Evolutionary conservation across 805 yeast species (phyloP).

Genomic region (Kluyveromyces siamensis): DNA sequence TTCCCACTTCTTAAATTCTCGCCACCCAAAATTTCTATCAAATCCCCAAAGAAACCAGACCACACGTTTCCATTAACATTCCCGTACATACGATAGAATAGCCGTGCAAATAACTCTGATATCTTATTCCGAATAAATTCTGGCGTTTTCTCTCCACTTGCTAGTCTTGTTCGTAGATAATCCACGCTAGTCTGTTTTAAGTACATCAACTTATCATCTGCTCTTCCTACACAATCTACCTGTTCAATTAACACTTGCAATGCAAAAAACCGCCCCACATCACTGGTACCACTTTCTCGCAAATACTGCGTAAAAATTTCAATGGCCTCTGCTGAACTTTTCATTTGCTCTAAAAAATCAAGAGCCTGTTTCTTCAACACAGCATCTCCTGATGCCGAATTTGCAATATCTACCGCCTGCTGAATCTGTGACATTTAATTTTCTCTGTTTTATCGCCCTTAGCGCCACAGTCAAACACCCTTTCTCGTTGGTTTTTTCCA

Average conservation of each 20-base stretch:
- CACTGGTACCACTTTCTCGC: constrained; percentile 17
- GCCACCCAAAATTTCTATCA: constrained; percentile 17
- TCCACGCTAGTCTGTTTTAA: constrained; percentile 19
- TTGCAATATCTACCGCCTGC: constrained; percentile 82
- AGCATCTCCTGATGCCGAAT: constrained; percentile 57
- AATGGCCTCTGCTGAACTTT: constrained; percentile 19
- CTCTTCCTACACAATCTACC: constrained; percentile 7
- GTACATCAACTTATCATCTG: constrained; percentile 9
- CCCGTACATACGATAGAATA: constrained; percentile 27
- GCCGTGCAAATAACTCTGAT: constrained; percentile 25
- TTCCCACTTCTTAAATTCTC: constrained; percentile 7
- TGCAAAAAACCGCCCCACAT: constrained; percentile 25
- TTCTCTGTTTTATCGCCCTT: neutral
- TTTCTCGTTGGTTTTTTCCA: too few relatives aligned
- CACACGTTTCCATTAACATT: constrained; percentile 23
- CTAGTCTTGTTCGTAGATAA: constrained; percentile 16
- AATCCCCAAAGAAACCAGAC: constrained; percentile 25
- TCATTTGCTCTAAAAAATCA: constrained; percentile 23
- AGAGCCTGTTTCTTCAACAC: constrained; percentile 49
- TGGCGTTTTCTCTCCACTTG: constrained; percentile 10
- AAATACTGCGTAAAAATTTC: constrained; percentile 20
- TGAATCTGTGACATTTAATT: constrained; percentile 46
- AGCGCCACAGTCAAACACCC: neutral
- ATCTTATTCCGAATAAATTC: constrained; percentile 28
- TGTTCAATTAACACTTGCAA: constrained; percentile 25